These are phyloP conservation scores for Colletotrichum graminicola DNA, from an alignment of 2,329 filamentous ascomycete species.

Conservation along the genomic window DNA sequence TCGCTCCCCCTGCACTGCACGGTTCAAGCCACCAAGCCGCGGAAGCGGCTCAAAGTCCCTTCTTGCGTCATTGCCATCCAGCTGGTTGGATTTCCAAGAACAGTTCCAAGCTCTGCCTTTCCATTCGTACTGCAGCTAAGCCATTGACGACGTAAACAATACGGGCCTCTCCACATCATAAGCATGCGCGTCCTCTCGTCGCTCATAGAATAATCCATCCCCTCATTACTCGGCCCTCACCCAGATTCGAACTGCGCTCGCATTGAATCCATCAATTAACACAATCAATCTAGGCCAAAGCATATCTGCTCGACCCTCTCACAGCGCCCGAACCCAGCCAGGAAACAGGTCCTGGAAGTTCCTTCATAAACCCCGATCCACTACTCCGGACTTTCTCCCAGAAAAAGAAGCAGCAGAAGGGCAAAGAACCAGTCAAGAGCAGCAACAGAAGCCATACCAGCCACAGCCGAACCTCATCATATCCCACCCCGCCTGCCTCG, in stretches of 20 bases:
- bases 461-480: conserved; percentile 31
- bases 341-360: conserved; percentile 73
- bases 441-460: conserved; percentile 27
- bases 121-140: conserved; percentile 36
- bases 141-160: conserved; percentile 43
- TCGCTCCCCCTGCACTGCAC: conserved; percentile 27
- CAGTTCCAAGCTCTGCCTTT: conserved; percentile 31
- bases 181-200: conserved; percentile 29
- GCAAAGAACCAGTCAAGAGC: conserved; percentile 25
- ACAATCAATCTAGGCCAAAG: conserved; percentile 63
- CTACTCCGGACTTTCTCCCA: conserved; percentile 44
- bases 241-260: neutral
- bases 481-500: conserved; percentile 66
- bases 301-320: conserved; percentile 78
- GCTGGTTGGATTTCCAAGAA: conserved; percentile 37
- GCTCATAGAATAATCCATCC: conserved; percentile 14
- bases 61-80: conserved; percentile 41
- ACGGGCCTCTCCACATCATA: conserved; percentile 37
- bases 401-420: conserved; percentile 45
- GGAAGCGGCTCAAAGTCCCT: conserved; percentile 27
- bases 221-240: neutral
- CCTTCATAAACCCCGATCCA: conserved; percentile 59
- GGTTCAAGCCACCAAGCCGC: conserved; percentile 33
- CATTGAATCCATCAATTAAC: conserved; percentile 21
- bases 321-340: conserved; percentile 75